phyloP scores from a whole-genome alignment of 805 yeast genomes.

The Pichia ethanolica region DNA sequence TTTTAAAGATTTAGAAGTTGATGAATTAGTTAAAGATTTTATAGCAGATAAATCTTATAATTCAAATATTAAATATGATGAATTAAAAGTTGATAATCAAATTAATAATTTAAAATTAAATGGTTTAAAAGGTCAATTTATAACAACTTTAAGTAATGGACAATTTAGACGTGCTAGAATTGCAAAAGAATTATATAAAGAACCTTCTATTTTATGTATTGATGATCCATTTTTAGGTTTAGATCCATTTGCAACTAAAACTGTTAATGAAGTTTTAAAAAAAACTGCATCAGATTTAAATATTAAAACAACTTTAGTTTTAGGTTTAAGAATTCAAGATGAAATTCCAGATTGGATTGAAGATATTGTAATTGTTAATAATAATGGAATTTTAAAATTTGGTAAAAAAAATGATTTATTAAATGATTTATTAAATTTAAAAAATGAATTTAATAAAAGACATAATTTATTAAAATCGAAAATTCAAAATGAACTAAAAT shows the following conservation, averaged over 20 bases:
- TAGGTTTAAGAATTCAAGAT: slow-evolving; percentile 77
- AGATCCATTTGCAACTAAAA: slow-evolving; percentile 63
- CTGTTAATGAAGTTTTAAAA: slow-evolving; percentile 49
- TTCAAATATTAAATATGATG: slow-evolving; percentile 30
- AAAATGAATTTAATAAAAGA: slow-evolving; percentile 16
- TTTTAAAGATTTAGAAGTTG: slow-evolving; percentile 70
- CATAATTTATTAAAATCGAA: slow-evolving; percentile 15
- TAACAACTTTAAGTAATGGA: slow-evolving; percentile 85
- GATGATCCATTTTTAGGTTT: slow-evolving; percentile 93
- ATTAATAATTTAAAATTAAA: slow-evolving; percentile 45
- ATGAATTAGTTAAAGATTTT: slow-evolving; percentile 57
- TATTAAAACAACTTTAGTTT: slow-evolving; percentile 44
- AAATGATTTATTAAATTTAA: slow-evolving; percentile 17
- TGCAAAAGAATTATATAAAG: slow-evolving; percentile 60
- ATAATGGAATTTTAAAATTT: slow-evolving; percentile 41
- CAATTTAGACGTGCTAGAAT: slow-evolving; percentile 87
- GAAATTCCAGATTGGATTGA: slow-evolving; percentile 72
- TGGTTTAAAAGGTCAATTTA: slow-evolving; percentile 63
- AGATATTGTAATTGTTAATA: slow-evolving; percentile 57
- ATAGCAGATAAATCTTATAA: slow-evolving; percentile 50
- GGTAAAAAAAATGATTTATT: slow-evolving; percentile 37
- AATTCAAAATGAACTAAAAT: slow-evolving; percentile 10
- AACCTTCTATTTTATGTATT: slow-evolving; percentile 60
- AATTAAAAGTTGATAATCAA: slow-evolving; percentile 33
- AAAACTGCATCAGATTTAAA: slow-evolving; percentile 11